Evolutionary conservation across 192 early-diverging fungal species (phyloP).

Genomic region (Coemansia sp.): DNA sequence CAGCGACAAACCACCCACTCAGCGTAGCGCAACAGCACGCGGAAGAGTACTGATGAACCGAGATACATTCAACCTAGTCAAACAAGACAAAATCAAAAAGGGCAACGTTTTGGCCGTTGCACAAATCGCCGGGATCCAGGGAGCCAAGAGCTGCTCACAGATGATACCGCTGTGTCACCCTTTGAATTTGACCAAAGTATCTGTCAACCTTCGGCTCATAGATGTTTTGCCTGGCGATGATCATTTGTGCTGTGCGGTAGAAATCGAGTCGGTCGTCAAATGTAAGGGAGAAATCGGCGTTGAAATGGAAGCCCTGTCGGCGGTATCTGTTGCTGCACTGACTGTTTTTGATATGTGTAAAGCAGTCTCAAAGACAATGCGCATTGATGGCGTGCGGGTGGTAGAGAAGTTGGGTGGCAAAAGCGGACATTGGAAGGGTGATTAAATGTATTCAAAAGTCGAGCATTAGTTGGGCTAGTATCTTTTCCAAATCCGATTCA

Average conservation of each 20-base stretch:
- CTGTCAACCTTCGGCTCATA: conserved; percentile 67
- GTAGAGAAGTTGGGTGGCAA: conserved; percentile 86
- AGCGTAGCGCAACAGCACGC: conserved; percentile 74
- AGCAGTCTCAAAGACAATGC: conserved; percentile 80
- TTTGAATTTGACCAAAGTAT: conserved; percentile 68
- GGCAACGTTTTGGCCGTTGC: conserved; percentile 90
- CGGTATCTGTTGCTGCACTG: conserved; percentile 77
- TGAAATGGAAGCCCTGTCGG: conserved; percentile 86
- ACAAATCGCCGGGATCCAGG: conserved; percentile 89
- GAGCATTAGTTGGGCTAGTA: conserved; percentile 54
- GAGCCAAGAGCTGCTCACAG: conserved; percentile 81
- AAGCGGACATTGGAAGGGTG: conserved; percentile 62
- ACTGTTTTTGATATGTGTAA: conserved; percentile 99
- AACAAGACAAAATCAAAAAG: conserved; percentile 73
- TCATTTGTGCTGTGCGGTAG: conserved; percentile 55
- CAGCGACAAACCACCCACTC: conserved; percentile 66
- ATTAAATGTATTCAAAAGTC: conserved; percentile 35
- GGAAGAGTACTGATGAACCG: conserved; percentile 72
- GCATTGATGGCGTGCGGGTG: conserved; percentile 74
- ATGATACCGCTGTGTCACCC: conserved; percentile 93
- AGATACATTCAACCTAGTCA: conserved; percentile 69
- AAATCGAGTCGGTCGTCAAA: conserved; percentile 70
- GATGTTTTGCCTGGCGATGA: conserved; percentile 5
- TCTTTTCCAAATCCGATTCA: conserved; percentile 55
- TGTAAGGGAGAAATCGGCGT: conserved; percentile 88